phyloP scores from a whole-genome alignment of 208 protist genomes.

The Acanthamoeba lenticulata region DNA sequence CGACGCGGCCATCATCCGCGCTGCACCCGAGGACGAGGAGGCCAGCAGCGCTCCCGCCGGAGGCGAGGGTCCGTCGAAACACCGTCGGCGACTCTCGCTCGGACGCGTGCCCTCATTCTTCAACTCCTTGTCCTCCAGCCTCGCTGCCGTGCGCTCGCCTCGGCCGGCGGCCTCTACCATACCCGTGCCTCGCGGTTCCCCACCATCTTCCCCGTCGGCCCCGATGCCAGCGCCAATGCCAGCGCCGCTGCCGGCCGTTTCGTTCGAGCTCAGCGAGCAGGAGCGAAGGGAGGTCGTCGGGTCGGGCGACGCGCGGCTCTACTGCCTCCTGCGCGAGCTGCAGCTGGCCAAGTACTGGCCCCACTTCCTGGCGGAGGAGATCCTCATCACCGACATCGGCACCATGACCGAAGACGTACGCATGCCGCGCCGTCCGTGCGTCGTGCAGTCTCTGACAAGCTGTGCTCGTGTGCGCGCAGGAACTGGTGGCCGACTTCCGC shows the following conservation, averaged over 20 bases:
- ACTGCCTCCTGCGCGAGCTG: background rate
- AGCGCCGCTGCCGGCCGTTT: background rate
- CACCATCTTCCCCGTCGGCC: background rate
- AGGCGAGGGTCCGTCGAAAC: too few species aligned
- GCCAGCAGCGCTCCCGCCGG: too few species aligned
- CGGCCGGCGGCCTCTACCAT: too few species aligned
- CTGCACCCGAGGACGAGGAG: too few species aligned
- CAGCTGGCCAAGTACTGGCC: slow-evolving; percentile 40
- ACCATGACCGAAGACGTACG: slow-evolving; percentile 6
- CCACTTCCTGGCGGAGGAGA: background rate
- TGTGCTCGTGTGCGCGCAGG: background rate
- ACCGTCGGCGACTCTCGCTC: too few species aligned
- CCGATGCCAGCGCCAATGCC: background rate
- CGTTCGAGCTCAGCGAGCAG: background rate
- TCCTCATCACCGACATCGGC: slow-evolving; percentile 3
- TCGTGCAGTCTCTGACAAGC: background rate
- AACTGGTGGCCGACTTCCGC: background rate
- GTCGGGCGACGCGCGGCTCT: background rate
- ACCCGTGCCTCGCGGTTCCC: too few species aligned
- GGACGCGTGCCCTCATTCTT: too few species aligned
- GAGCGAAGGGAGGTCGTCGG: background rate
- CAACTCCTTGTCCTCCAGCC: too few species aligned
- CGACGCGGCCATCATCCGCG: background rate
- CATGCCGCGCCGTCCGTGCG: background rate
- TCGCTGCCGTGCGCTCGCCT: too few species aligned